Evolutionary conservation across 805 yeast species (phyloP), one percentile per base, ranked within the genome.

Genomic region (Myxozyma nipponensis): DNA sequence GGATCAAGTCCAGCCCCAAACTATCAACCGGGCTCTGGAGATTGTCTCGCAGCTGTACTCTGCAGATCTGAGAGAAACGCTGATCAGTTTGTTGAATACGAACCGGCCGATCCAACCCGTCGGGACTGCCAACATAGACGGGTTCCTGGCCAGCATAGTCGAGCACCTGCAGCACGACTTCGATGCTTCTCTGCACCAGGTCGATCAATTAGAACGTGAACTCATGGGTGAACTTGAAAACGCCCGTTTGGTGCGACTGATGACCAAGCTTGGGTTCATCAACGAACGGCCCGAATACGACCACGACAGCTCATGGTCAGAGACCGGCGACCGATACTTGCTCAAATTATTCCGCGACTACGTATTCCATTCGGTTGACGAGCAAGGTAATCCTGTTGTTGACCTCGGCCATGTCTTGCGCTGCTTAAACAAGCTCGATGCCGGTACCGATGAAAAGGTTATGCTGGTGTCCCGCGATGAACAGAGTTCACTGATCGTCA

Each of bases 371-470:
- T 95, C 87, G 64, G 77, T 75, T 35, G 89, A 87, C 65, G 90
- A 84, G 46, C 67, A 68, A 22, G 96, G 96, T 13, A 76, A 77
- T 60, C 89, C 95, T 2, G 78, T 82, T 1, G 70, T 88, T 50
- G 96, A 93, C 67, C 72, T 93, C 60, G 82, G 89, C 0, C 88
- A 88, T 65, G 90, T 89, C 4, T 70, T 93, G 53, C 73, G 79
- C 44, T 79, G 84, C 61, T 71, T 93, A 62, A 91, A 91, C 69
- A 93, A 91, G 68, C 72, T 93, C 57, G 98, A 93, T 64, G 95
- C 91, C 4, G 98, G 97, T 1, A 76, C 84, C 30, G 89, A 86
- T 45, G 98, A 93, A 68, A 81, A 79, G 58, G 69, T 93, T 15
- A 71, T 90, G 65, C 74, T 93, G 46, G 87, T 88, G 0, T 83